These are phyloP conservation scores for Schizochytrium sp. DNA, from an alignment of 108 stramenopile genomes.

Conservation along the genomic window DNA sequence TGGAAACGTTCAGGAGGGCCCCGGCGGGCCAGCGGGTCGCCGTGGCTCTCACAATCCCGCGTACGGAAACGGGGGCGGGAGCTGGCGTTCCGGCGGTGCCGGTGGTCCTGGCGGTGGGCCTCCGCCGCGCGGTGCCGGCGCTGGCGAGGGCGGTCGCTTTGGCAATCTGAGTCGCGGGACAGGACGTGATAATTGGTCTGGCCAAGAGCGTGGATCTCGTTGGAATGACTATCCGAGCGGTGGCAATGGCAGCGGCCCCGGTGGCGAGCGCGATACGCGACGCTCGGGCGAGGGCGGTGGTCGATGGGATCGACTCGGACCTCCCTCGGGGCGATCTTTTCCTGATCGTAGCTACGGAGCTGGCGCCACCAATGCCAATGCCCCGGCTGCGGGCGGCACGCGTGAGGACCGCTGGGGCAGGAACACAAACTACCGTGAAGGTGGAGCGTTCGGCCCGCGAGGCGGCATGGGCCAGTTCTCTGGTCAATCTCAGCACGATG, in stretches of 20 bases:
- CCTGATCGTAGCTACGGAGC: background rate
- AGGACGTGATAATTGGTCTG: too few species aligned
- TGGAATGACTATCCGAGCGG: background rate
- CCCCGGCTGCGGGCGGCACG: background rate
- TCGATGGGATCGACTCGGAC: conserved; percentile 8
- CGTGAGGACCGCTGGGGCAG: background rate
- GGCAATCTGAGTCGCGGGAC: too few species aligned
- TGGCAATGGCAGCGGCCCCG: background rate
- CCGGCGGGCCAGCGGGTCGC: too few species aligned
- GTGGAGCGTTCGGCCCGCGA: background rate
- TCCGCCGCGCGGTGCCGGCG: too few species aligned
- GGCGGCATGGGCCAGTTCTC: background rate
- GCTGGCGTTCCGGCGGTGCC: too few species aligned
- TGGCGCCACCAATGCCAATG: background rate
- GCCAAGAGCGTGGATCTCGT: background rate
- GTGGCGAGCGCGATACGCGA: background rate
- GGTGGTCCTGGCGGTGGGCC: too few species aligned
- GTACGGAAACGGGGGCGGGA: too few species aligned
- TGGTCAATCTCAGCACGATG: background rate
- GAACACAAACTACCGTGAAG: background rate
- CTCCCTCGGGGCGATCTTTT: background rate
- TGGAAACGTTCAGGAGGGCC: too few species aligned
- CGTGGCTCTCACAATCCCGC: too few species aligned
- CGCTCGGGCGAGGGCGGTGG: background rate
- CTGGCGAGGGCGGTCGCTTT: too few species aligned